A percentile compares a stretch with the other conserved stretches of the same genome.
phyloP scores from a whole-genome alignment of 192 early-diverging fungal species.

The Coemansia sp. region DNA sequence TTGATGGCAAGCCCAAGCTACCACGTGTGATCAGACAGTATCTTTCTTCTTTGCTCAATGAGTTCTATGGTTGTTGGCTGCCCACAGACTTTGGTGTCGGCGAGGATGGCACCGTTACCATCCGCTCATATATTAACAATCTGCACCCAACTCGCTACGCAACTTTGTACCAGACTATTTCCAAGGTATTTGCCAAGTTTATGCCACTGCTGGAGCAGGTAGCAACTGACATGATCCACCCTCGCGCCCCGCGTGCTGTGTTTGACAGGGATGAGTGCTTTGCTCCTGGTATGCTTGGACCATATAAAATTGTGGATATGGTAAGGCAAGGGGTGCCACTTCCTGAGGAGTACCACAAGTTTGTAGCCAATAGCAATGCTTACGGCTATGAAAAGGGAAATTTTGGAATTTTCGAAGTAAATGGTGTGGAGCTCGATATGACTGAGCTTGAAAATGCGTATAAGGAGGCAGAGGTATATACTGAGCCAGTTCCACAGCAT shows the following conservation, averaged over 20 bases:
- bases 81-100: not conserved
- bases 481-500: not conserved
- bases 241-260: not conserved
- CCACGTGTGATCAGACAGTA: not conserved
- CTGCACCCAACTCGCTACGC: conserved; percentile 2
- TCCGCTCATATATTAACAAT: conserved; percentile 10
- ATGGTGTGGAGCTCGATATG: not conserved
- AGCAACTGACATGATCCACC: conserved; percentile 12
- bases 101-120: not conserved
- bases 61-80: not conserved
- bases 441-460: not conserved
- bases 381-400: no score
- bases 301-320: not conserved
- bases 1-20: not conserved
- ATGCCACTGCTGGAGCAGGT: conserved; percentile 54
- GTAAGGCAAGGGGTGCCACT: not conserved
- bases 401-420: no score
- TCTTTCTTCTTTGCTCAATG: not conserved
- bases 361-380: not conserved
- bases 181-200: not conserved
- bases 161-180: not conserved
- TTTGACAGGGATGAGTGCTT: not conserved
- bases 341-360: not conserved
- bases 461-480: conserved; percentile 1
- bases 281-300: not conserved